Evolutionary conservation across 768 basidiomycete genomes (phyloP).

Genomic region (Erythrobasidium yunnanense): DNA sequence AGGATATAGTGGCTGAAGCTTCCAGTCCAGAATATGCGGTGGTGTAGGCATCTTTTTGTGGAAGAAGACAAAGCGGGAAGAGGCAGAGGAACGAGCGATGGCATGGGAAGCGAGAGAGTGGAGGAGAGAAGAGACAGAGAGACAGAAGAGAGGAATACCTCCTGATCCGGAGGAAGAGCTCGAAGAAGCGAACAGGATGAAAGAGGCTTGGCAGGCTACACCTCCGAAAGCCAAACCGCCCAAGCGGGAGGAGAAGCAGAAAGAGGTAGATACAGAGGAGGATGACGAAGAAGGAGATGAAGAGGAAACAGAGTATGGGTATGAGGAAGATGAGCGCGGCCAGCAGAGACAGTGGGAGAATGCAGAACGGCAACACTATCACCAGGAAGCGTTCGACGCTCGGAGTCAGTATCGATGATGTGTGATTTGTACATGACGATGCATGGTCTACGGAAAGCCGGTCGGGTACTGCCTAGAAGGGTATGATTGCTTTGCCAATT

Average conservation of each 20-base stretch:
- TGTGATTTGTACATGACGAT: too few species aligned
- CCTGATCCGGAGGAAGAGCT: not conserved
- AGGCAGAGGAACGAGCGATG: not conserved
- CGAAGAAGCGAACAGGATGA: not conserved
- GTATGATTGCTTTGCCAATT: too few species aligned
- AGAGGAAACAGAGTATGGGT: conserved; percentile 18
- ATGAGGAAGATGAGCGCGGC: conserved; percentile 13
- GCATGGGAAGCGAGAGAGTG: not conserved
- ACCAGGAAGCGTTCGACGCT: not conserved
- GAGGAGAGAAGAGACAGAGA: not conserved
- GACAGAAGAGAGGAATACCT: not conserved
- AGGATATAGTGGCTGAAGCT: too few species aligned
- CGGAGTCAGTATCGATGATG: not conserved
- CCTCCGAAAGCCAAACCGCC: not conserved
- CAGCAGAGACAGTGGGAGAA: not conserved
- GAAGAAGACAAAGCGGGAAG: conserved; percentile 4
- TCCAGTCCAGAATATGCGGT: too few species aligned
- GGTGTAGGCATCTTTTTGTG: not conserved
- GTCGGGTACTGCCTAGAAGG: too few species aligned
- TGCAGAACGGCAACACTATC: not conserved
- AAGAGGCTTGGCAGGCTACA: not conserved
- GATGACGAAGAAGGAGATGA: not conserved
- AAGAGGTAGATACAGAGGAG: conserved; percentile 2
- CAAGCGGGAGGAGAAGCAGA: conserved; percentile 17
- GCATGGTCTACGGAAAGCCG: too few species aligned